A percentile compares a stretch with the other conserved stretches of the same genome.
Evolutionary conservation across 345 rosid species (phyloP).

Genomic region (Clarkia xantiana): DNA sequence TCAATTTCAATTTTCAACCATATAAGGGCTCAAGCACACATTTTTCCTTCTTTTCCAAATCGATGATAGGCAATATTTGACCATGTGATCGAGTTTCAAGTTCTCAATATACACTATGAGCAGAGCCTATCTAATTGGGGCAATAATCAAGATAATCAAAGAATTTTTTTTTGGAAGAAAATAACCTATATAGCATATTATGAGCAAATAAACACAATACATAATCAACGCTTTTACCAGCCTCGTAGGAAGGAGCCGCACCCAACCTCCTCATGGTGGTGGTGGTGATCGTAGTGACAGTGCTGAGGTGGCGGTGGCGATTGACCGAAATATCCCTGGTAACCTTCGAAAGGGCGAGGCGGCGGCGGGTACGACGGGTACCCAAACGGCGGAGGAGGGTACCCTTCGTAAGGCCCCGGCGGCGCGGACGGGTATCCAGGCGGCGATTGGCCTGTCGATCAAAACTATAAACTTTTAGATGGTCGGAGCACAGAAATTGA

Average conservation of each 20-base stretch:
- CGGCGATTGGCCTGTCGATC: conserved; percentile 8
- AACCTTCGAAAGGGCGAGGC: conserved; percentile 48
- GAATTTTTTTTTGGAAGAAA: no score
- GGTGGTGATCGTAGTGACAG: conserved; percentile 36
- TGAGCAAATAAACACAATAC: not conserved
- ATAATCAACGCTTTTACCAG: conserved; percentile 22
- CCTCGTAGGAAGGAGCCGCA: conserved; percentile 51
- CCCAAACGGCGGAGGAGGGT: conserved; percentile 41
- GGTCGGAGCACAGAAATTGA: not conserved
- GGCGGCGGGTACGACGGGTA: conserved; percentile 38
- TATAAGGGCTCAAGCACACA: no score
- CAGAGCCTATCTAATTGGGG: no score
- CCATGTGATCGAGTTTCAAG: no score
- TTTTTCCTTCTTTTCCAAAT: no score
- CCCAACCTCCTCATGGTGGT: conserved; percentile 23
- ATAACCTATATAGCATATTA: not conserved
- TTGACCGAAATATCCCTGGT: conserved; percentile 68
- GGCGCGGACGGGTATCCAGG: conserved; percentile 52
- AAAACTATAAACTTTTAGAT: not conserved
- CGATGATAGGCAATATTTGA: no score
- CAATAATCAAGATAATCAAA: no score
- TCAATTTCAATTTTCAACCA: no score
- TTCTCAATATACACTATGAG: no score
- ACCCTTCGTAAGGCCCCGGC: conserved; percentile 14
- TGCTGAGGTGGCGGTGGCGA: conserved; percentile 34